Evolutionary conservation across 2,329 filamentous ascomycete species (phyloP).

Genomic region (Torrubiella hemipterigena): DNA sequence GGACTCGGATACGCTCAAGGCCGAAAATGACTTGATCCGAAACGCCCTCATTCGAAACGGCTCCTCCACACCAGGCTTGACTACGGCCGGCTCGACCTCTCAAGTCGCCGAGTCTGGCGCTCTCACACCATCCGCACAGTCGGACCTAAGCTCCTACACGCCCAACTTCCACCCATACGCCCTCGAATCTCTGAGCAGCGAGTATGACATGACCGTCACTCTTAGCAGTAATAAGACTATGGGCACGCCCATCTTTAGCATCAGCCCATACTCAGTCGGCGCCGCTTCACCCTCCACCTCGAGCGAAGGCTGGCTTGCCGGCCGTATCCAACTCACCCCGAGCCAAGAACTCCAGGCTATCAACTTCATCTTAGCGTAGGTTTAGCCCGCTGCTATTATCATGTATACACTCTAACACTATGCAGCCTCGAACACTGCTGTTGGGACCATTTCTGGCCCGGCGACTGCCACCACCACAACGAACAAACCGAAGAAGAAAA

Average conservation of each 20-base stretch:
- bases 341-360: constrained; percentile 32
- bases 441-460: constrained; percentile 34
- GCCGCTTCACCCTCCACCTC: constrained; percentile 11
- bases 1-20: constrained; percentile 22
- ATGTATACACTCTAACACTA: neutral
- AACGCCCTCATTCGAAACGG: constrained; percentile 17
- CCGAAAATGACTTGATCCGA: constrained; percentile 32
- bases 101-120: no score
- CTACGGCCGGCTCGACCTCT: no score
- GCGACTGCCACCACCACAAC: constrained; percentile 23
- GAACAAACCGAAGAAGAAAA: constrained; percentile 17
- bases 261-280: no score
- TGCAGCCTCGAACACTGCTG: constrained; percentile 38
- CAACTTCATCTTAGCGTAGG: constrained; percentile 43
- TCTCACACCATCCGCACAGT: no score
- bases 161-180: constrained; percentile 2
- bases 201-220: constrained; percentile 26
- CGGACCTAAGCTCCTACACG: neutral
- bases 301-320: constrained; percentile 7
- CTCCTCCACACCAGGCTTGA: no score
- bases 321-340: constrained; percentile 17
- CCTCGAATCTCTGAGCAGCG: constrained; percentile 17
- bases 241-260: constrained; percentile 29
- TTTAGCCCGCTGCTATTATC: constrained; percentile 1
- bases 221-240: constrained; percentile 28